Conservation (phyloP, 345 rosid species). For the Rhodamnia rubescens region DNA sequence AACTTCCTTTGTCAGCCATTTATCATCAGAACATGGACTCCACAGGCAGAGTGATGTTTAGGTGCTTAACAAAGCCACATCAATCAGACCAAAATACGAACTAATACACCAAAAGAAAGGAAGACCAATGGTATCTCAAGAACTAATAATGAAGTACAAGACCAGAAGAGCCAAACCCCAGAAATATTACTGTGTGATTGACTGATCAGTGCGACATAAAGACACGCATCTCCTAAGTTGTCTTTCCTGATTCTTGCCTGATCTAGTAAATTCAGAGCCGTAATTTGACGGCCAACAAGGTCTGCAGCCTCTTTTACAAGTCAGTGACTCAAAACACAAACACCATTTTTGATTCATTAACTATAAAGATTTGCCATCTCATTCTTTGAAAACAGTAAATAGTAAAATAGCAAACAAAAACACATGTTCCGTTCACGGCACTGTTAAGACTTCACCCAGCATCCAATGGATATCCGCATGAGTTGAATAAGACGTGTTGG, state of each 20-base stretch:
- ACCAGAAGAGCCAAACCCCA: not conserved
- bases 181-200: not conserved
- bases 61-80: not conserved
- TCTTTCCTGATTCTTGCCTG: not conserved
- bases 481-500: not conserved
- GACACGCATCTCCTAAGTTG: not conserved
- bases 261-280: not conserved
- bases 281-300: not conserved
- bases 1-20: not conserved
- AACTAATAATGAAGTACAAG: not conserved
- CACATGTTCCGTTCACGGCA: not conserved
- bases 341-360: not conserved
- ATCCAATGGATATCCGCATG: not conserved
- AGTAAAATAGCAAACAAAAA: not conserved
- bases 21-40: not conserved
- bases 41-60: not conserved
- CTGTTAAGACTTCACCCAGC: not conserved
- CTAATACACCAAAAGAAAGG: not conserved
- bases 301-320: not conserved
- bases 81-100: not conserved
- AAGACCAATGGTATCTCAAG: not conserved
- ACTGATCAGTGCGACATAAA: not conserved
- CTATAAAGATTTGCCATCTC: not conserved
- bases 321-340: not conserved
- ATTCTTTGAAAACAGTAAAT: not conserved